Percentiles rank a stretch among this genome's conserved stretches.
Conservation (phyloP, 495 filamentous ascomycete species). For the Tuber calosporum region DNA sequence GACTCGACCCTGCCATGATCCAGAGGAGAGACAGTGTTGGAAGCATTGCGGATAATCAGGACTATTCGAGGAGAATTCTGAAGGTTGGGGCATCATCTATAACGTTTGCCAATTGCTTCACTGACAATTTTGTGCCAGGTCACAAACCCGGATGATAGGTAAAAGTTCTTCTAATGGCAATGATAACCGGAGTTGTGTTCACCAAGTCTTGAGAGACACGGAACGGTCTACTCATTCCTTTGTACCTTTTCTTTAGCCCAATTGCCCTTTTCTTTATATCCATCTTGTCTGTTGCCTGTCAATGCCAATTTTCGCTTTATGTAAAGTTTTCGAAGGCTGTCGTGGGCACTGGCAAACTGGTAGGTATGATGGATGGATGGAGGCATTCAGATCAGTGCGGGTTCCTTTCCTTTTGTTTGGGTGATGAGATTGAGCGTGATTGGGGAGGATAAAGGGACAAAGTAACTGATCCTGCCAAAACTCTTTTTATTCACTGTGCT, state of each 20-base stretch:
- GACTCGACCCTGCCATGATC: conserved; percentile 82
- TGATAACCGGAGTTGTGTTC: conserved; percentile 30
- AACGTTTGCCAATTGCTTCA: conserved; percentile 10
- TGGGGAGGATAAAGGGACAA: conserved; percentile 17
- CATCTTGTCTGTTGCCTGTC: conserved; percentile 7
- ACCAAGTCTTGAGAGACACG: conserved; percentile 2
- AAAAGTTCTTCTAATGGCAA: conserved; percentile 20
- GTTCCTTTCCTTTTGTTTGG: conserved; percentile 24
- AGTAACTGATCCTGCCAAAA: conserved; percentile 30
- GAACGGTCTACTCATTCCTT: background rate
- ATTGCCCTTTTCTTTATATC: conserved; percentile 22
- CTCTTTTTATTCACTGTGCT: conserved; percentile 31
- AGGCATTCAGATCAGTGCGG: conserved; percentile 20
- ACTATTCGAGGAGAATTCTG: conserved; percentile 92
- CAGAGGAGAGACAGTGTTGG: conserved; percentile 87
- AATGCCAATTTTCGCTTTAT: background rate
- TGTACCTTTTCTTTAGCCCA: background rate
- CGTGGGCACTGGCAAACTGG: conserved; percentile 14
- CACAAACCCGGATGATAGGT: conserved; percentile 41
- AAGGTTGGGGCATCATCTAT: conserved; percentile 53
- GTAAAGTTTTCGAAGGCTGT: background rate
- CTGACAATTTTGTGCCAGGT: conserved; percentile 25
- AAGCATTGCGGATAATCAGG: conserved; percentile 95
- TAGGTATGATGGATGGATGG: conserved; percentile 23
- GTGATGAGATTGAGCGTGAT: background rate